Base-by-base conservation (phyloP, 129 eudicot species). In the Logfia minima region DNA sequence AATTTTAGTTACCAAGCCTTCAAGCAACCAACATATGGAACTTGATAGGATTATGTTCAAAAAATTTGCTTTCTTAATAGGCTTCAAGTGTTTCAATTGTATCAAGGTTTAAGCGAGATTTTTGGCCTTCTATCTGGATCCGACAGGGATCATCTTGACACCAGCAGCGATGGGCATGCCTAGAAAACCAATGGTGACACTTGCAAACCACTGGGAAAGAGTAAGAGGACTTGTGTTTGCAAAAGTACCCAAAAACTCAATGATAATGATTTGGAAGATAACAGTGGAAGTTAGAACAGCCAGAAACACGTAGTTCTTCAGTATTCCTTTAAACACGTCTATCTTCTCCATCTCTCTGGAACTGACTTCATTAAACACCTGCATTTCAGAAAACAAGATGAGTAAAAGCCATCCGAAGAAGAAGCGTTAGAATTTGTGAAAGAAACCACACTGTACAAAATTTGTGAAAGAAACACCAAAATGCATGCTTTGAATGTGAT, bases 291-390 rank as follows among this genome's bases (percentile, higher is more conserved):
- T 70, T 21, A 92, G 66, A 53, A 92, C 98, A 6, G 83, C 89
- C 64, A 88, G 85, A 80, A 92, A 92, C 18, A 92, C 96, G 14
- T 92, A 90, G 86, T 92, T 92, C 31, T 85, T 75, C 60, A 92
- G 75, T 6, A 92, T 90, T 70, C 98, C 98, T 75, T 85, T 87
- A 63, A 92, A 88, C 75, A 92, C 96, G 66, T 92, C 86, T 66
- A 92, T 90, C 85, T 92, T 87, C 84, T 90, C 98, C 96, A 92
- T 92, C 66, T 92, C 96, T 71, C 96, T 82, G 13, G 98, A 92
- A 84, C 92, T 92, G 32, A 92, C 82, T 84, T 90, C 96, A 70
- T 92, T 92, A 81, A 92, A 92, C 74, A 84, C 88, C 98, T 92
- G 89, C 84, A 82, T n/a, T 74, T 21, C 67, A 23, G 67, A 66